These are phyloP conservation scores for Evernia prunastri DNA, from an alignment of 495 filamentous ascomycete species.

Conservation along the genomic window DNA sequence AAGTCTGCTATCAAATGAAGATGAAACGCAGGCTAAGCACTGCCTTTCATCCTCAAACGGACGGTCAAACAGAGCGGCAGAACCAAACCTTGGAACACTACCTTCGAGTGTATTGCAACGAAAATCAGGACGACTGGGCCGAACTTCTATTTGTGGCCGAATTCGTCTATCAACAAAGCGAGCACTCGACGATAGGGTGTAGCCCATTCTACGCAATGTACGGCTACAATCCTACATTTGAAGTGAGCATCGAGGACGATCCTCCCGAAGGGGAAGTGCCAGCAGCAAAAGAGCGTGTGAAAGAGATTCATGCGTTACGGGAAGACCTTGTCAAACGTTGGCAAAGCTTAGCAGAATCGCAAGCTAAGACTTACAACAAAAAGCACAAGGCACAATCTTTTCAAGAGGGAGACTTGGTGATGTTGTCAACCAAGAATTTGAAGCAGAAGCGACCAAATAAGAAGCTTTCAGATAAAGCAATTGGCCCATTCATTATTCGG, in stretches of 20 bases:
- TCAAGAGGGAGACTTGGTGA: too few species aligned
- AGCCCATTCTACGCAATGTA: background rate
- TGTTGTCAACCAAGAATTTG: too few species aligned
- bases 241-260: background rate
- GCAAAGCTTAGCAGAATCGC: too few species aligned
- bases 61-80: too few species aligned
- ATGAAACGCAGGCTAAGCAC: constrained; percentile 3
- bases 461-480: too few species aligned
- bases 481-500: too few species aligned
- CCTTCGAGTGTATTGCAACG: constrained; percentile 23
- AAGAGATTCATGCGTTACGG: too few species aligned
- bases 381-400: too few species aligned
- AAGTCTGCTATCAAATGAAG: constrained; percentile 8
- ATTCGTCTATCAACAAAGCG: constrained; percentile 15
- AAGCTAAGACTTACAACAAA: background rate
- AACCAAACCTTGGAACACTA: constrained; percentile 28
- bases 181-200: constrained; percentile 8
- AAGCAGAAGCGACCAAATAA: too few species aligned
- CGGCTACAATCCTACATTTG: constrained; percentile 3
- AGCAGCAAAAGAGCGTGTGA: background rate
- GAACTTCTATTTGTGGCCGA: constrained; percentile 21
- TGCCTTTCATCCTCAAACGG: too few species aligned
- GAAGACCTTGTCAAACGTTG: too few species aligned
- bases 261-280: background rate
- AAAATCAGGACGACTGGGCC: constrained; percentile 25